Evolutionary conservation across 1,284 basidiomycete species (phyloP), one percentile per base, ranked within the genome.

Genomic region (Leccinum solheimii): DNA sequence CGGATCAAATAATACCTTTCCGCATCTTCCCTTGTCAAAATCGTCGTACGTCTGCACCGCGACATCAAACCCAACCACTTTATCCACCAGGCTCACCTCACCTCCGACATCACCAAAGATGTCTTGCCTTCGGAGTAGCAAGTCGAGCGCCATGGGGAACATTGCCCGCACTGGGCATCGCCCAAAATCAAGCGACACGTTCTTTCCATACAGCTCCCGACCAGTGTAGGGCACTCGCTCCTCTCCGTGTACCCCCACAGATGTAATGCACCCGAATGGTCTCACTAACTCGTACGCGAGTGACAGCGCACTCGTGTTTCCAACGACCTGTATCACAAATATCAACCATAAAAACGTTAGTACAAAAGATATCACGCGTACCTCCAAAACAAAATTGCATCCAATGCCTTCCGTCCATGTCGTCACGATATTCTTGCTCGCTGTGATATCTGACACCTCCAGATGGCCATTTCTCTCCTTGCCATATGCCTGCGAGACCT

Each of bases 161-260:
- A 94, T 87, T 1, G 89, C 86, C 14, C 88, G 83, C 7, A 92
- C 94, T 16, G 92, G 93, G 71, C 94, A 97, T 16, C 94, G 83
- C 9, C 94, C 95, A 72, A 94, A 95, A 67, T 91, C 87, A 58
- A 92, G 78, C 2, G 86, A 88, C 5, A 90, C 81, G 70, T 95
- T 95, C 77, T 95, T 94, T 76, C 86, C 82, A 75, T 96, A 97
- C 49, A 92, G 74, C 51, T 86, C 78, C 8, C 79, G 76, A 13
- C 88, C 87, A 7, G 79, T 84, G 67, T 86, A 86, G 0, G 88
- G 88, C 34, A 90, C 65, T 9, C 74, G 79, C 0, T 78, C 78
- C 51, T 75, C 78, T 59, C 84, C 81, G 62, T 90, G 88, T 14
- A 92, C 90, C 6, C 94, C 94, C 21, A 93, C 90, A 5, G 89